Evolutionary conservation across 2,329 filamentous ascomycete genomes (phyloP).

Genomic region (Cercospora zeae-maydis): DNA sequence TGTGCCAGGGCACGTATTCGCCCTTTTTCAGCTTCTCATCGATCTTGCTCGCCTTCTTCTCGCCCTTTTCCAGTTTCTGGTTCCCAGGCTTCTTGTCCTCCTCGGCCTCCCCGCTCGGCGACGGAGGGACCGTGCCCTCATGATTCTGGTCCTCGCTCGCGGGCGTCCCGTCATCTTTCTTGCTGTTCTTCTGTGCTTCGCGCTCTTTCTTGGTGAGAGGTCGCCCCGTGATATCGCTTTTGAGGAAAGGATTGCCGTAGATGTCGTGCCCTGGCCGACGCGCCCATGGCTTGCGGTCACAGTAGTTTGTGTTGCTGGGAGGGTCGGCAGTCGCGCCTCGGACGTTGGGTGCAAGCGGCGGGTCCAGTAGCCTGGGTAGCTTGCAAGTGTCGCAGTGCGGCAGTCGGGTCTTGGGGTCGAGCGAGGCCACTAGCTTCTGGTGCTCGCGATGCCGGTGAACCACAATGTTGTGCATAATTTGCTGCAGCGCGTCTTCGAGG

Average conservation of each 20-base stretch:
- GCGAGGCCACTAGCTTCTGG: constrained; percentile 71
- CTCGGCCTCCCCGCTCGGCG: constrained; percentile 30
- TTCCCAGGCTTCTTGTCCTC: constrained; percentile 26
- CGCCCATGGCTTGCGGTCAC: constrained; percentile 74
- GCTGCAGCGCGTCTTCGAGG: constrained; percentile 71
- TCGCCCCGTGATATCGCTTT: constrained; percentile 55
- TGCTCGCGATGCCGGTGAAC: constrained; percentile 74
- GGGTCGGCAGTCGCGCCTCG: constrained; percentile 38
- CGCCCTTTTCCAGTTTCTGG: constrained; percentile 45
- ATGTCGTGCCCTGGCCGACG: constrained; percentile 74
- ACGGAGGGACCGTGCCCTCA: constrained; percentile 33
- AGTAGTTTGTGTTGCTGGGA: constrained; percentile 57
- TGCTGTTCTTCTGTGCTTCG: constrained; percentile 54
- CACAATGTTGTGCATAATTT: constrained; percentile 70
- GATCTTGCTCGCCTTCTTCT: constrained; percentile 41
- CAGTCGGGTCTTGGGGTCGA: constrained; percentile 67
- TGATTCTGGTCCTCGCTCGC: constrained; percentile 43
- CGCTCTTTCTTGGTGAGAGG: constrained; percentile 69
- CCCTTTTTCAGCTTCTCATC: constrained; percentile 48
- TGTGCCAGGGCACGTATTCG: constrained; percentile 53
- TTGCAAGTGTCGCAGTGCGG: constrained; percentile 72
- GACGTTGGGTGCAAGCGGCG: constrained; percentile 53
- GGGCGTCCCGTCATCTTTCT: constrained; percentile 46
- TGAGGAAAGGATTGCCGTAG: constrained; percentile 77
- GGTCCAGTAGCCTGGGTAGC: constrained; percentile 68